phyloP scores from a whole-genome alignment of 805 yeast species.

The Brettanomyces sp. region DNA sequence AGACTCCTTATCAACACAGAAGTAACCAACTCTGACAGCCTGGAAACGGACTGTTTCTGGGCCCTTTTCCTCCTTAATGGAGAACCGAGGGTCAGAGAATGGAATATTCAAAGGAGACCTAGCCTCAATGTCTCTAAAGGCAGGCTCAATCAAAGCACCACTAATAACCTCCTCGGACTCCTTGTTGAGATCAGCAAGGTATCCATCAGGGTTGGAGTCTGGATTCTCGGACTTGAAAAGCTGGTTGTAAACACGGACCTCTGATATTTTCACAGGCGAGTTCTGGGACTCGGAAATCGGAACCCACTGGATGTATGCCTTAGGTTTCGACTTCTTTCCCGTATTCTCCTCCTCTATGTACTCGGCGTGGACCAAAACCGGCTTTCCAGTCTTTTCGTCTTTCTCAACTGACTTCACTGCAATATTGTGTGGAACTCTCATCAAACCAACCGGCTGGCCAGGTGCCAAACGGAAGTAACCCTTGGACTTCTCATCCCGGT shows the following conservation, averaged over 20 bases:
- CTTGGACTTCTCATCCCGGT: slow-evolving; percentile 51
- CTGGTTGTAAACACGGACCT: slow-evolving; percentile 81
- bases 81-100: slow-evolving; percentile 48
- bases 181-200: slow-evolving; percentile 71
- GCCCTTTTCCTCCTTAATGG: slow-evolving; percentile 59
- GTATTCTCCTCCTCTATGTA: slow-evolving; percentile 57
- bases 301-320: slow-evolving; percentile 96
- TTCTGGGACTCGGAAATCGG: slow-evolving; percentile 54
- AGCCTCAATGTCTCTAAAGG: slow-evolving; percentile 55
- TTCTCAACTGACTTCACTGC: slow-evolving; percentile 60
- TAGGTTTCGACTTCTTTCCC: slow-evolving; percentile 61
- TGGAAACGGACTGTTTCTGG: slow-evolving; percentile 93
- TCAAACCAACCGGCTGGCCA: slow-evolving; percentile 87
- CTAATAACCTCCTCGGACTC: slow-evolving; percentile 62
- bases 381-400: slow-evolving; percentile 45
- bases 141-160: slow-evolving; percentile 69
- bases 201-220: slow-evolving; percentile 78
- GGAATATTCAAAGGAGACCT: slow-evolving; percentile 72
- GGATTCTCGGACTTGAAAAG: slow-evolving; percentile 91
- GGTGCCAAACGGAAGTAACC: slow-evolving; percentile 94
- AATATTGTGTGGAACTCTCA: slow-evolving; percentile 81
- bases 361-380: slow-evolving; percentile 64
- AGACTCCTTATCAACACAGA: slow-evolving; percentile 79
- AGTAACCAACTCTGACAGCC: slow-evolving; percentile 94
- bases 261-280: slow-evolving; percentile 58